Conservation (phyloP, 495 filamentous ascomycete species). For the Lophium mytilinum region DNA sequence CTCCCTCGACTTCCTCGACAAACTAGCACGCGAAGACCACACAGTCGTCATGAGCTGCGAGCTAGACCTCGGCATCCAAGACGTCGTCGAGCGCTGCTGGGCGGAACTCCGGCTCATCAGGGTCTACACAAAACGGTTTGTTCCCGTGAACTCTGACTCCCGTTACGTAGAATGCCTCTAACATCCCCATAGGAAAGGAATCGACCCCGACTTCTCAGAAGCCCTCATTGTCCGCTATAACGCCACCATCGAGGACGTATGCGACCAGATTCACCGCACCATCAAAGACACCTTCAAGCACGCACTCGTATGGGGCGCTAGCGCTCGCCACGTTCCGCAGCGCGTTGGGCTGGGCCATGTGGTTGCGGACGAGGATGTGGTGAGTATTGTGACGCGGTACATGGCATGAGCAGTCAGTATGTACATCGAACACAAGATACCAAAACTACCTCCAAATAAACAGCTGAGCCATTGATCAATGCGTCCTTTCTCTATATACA, state of each 20-base stretch:
- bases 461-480: no score
- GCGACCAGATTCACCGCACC: conserved; percentile 87
- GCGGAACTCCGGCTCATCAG: conserved; percentile 85
- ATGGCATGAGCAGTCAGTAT: no score
- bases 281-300: conserved; percentile 99
- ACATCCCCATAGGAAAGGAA: conserved; percentile 54
- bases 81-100: conserved; percentile 94
- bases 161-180: not conserved
- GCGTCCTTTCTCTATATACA: no score
- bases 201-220: conserved; percentile 84
- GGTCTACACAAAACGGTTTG: conserved; percentile 83
- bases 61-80: conserved; percentile 90
- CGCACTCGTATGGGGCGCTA: conserved; percentile 94
- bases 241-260: conserved; percentile 92
- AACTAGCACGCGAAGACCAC: conserved; percentile 82
- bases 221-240: conserved; percentile 86
- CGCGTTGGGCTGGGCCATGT: conserved; percentile 80
- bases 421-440: no score
- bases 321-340: conserved; percentile 90
- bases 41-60: conserved; percentile 98
- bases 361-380: conserved; percentile 93
- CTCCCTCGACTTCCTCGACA: conserved; percentile 85
- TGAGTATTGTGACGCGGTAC: conserved; percentile 84
- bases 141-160: conserved; percentile 18
- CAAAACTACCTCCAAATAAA: no score